Conservation (phyloP, 306 rosid species). For the Glycine soja region DNA sequence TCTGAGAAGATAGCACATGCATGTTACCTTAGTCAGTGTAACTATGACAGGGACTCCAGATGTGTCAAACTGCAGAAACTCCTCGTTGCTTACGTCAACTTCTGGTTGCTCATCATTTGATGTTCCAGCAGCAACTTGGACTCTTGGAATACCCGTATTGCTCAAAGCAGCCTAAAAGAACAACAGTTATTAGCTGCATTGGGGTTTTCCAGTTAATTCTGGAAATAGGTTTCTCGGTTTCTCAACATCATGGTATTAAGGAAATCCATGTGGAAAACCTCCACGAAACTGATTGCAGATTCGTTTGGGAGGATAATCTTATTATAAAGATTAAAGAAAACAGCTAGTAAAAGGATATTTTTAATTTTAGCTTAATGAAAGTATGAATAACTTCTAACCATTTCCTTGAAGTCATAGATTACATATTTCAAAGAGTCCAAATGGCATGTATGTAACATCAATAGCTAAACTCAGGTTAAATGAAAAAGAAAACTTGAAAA, state of each 20-base stretch:
- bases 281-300: too few relatives aligned
- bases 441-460: neutral
- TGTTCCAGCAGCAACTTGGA: conserved; percentile 65
- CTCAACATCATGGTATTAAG: conserved; percentile 5
- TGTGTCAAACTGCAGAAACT: conserved; percentile 87
- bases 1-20: neutral
- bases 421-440: conserved; percentile 19
- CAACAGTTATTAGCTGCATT: conserved; percentile 36
- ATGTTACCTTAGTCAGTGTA: conserved; percentile 89
- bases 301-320: too few relatives aligned
- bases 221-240: conserved; percentile 10
- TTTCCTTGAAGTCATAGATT: conserved; percentile 7
- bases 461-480: conserved; percentile 24
- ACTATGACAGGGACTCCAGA: conserved; percentile 81
- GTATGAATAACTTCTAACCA: neutral
- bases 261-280: conserved; percentile 27
- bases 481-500: neutral
- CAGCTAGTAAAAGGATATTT: conserved; percentile 13
- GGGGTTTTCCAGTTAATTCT: conserved; percentile 19
- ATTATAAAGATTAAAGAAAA: conserved; percentile 1
- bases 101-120: conserved; percentile 73
- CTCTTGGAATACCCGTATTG: conserved; percentile 87
- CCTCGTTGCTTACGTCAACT: too few relatives aligned
- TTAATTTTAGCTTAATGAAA: conserved; percentile 19
- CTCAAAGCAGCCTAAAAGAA: conserved; percentile 82